Evolutionary conservation across 306 rosid species (phyloP), one percentile per base, ranked within the genome.

Genomic region (Abrus pulchellus): DNA sequence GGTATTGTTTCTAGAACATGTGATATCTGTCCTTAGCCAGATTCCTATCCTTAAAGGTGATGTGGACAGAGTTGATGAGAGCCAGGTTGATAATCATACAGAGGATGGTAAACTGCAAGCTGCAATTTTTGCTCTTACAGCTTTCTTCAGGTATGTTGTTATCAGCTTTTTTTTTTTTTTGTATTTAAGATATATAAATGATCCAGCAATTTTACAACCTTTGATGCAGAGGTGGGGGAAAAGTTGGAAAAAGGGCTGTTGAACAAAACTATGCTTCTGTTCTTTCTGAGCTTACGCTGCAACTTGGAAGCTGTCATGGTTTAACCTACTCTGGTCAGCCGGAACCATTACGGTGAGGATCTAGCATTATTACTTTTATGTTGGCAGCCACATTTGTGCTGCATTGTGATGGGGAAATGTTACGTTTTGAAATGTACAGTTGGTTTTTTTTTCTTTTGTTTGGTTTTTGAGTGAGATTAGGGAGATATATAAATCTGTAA

Each of bases 141-240:
- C 99, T 75, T 93, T 95, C 90, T 93, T 95, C 90, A 95, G 97
- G 99, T 95, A 70, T 41, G 48, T 20, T 72, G 49, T 63, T 61
- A 57, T 81, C 67, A 43, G 8, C 71, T 11, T 40, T 20, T 20
- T 20, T 20, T 20, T 20, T 20, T 20, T 20, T 20, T 79, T 60
- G 27, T 69, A 54, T 76, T 78, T 64, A 68, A 75, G 68, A 55
- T 55, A 62, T 75, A 32, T 59, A 41, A 78, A 52, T 68, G 64
- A 80, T 77, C 76, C 32, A 57, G 53, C 34, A 66, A 56, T 74
- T 73, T 87, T 61, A 20, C 50, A 49, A 49, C 69, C 72, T 49
- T 84, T 83, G 72, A 86, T 89, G 90, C 89, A 95, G 99, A 85
- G 98, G 99, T 74, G 97, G 99, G 48, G 99, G 99, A 14, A 95